Conservation (phyloP, 495 filamentous ascomycete species). For the Aspergillus biplanus region DNA sequence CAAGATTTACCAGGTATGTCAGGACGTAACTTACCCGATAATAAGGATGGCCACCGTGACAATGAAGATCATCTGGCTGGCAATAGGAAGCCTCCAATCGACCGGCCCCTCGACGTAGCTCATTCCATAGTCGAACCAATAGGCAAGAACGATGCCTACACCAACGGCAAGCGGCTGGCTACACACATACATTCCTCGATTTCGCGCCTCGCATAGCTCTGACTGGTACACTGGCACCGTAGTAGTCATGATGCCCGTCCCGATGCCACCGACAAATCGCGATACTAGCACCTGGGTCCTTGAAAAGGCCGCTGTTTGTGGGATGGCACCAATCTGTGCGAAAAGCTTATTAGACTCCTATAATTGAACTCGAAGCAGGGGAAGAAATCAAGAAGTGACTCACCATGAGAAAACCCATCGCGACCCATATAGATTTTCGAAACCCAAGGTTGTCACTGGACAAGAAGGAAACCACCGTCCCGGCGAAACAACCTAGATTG, state of each 20-base stretch:
- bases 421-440: constrained; percentile 45
- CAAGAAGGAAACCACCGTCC: constrained; percentile 45
- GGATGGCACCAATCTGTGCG: constrained; percentile 47
- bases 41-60: constrained; percentile 39
- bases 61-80: constrained; percentile 47
- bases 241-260: constrained; percentile 22
- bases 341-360: background rate
- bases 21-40: constrained; percentile 31
- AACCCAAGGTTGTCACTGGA: constrained; percentile 53
- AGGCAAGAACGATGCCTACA: constrained; percentile 41
- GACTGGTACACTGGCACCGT: constrained; percentile 46
- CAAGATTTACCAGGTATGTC: background rate
- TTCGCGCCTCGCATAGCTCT: constrained; percentile 46
- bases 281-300: constrained; percentile 50
- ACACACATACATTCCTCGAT: constrained; percentile 48
- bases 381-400: constrained; percentile 6
- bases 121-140: constrained; percentile 54
- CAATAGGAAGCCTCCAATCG: constrained; percentile 50
- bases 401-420: constrained; percentile 42
- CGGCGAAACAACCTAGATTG: constrained; percentile 52
- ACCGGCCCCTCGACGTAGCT: constrained; percentile 39
- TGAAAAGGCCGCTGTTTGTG: constrained; percentile 48
- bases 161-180: constrained; percentile 49
- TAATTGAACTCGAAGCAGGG: background rate
- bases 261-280: constrained; percentile 47